Conservation (phyloP, 1,139 yeast species). For the Suhomyces choctaworum region DNA sequence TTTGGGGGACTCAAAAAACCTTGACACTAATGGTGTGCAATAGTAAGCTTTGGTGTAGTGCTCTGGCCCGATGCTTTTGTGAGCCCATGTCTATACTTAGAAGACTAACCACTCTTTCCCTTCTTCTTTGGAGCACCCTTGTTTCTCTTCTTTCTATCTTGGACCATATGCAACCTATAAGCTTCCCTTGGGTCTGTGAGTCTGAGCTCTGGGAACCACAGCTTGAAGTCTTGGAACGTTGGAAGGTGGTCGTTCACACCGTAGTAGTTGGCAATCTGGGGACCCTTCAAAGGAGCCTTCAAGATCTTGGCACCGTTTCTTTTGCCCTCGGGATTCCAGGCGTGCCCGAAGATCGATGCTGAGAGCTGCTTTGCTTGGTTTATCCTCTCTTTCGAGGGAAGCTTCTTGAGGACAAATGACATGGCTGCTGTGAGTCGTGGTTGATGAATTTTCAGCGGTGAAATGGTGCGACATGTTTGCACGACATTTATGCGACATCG, state of each 20-base stretch:
- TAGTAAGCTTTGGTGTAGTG: no score
- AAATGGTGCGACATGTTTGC: constrained; percentile 1
- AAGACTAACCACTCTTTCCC: constrained; percentile 17
- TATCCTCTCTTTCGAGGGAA: constrained; percentile 46
- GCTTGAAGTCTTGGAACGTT: constrained; percentile 59
- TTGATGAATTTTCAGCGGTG: constrained; percentile 3
- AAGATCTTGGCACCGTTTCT: constrained; percentile 81
- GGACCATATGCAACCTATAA: constrained; percentile 64
- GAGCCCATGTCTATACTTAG: neutral
- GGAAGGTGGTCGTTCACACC: constrained; percentile 68
- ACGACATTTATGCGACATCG: no score
- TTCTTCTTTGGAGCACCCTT: constrained; percentile 91
- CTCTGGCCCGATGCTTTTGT: neutral
- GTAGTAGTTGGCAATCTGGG: constrained; percentile 68
- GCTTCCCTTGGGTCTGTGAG: constrained; percentile 75
- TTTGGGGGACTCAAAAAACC: no score
- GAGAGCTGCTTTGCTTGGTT: constrained; percentile 56
- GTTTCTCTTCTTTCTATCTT: constrained; percentile 78
- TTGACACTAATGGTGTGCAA: no score
- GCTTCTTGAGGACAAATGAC: constrained; percentile 20
- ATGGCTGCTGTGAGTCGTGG: constrained; percentile 10
- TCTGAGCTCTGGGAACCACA: constrained; percentile 56
- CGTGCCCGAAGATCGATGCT: constrained; percentile 56
- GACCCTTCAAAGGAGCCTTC: constrained; percentile 74
- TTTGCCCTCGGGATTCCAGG: constrained; percentile 59